These are phyloP conservation scores for Aurinia saxatilis DNA, from an alignment of 345 rosid genomes.

Conservation along the genomic window DNA sequence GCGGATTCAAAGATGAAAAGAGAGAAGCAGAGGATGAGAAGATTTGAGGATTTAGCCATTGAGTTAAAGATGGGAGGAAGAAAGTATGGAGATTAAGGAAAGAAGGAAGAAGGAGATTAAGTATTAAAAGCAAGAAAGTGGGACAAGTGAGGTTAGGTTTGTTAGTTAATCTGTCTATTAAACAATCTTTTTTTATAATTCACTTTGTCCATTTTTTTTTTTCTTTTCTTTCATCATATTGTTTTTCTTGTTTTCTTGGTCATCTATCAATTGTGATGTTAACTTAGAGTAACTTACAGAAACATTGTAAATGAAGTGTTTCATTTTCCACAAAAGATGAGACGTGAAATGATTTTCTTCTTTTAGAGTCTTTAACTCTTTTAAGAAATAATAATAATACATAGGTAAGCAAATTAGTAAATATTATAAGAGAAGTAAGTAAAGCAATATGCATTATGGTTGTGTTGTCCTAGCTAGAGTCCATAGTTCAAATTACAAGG, in stretches of 20 bases:
- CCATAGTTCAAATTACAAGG: no score
- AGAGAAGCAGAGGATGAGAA: constrained; percentile 7
- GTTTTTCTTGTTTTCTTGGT: neutral
- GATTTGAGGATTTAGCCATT: constrained; percentile 19
- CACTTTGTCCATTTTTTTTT: neutral
- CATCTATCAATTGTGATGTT: constrained; percentile 8
- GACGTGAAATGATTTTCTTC: neutral
- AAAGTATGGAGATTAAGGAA: no score
- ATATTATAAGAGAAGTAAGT: neutral
- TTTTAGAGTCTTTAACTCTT: neutral
- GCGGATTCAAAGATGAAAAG: neutral
- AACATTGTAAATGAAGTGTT: constrained; percentile 3
- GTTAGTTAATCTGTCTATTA: constrained; percentile 25
- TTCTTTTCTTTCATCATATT: neutral
- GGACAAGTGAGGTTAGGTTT: constrained; percentile 25
- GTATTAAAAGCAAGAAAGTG: constrained; percentile 10
- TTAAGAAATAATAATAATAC: neutral
- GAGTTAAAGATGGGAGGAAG: neutral
- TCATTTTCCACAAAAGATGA: neutral
- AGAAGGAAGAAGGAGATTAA: constrained; percentile 9
- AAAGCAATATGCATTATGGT: no score
- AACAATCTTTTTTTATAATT: neutral
- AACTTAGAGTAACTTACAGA: neutral
- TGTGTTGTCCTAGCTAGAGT: no score
- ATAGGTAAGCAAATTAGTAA: neutral